A percentile compares a stretch with the other conserved stretches of the same genome.
phyloP scores from a whole-genome alignment of 140 eudicot species.

The Senecio squalidus region DNA sequence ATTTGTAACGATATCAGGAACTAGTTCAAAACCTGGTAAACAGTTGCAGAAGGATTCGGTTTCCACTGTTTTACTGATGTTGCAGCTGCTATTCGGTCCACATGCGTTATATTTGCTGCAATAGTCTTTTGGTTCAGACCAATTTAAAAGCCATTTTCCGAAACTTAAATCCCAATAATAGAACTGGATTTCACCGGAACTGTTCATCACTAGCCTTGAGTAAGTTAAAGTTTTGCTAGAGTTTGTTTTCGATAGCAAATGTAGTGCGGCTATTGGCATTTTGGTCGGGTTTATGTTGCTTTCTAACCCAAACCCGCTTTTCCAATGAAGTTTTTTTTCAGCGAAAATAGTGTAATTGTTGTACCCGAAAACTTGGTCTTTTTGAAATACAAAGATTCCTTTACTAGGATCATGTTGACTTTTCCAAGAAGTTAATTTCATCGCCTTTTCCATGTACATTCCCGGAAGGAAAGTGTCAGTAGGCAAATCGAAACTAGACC shows the following conservation, averaged over 20 bases:
- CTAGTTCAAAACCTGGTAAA: slow-evolving; percentile 39
- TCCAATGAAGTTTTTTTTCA: slow-evolving; percentile 33
- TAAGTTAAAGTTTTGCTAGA: background rate
- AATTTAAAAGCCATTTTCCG: slow-evolving; percentile 27
- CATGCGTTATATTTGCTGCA: slow-evolving; percentile 38
- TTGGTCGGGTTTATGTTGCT: slow-evolving; percentile 28
- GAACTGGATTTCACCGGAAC: slow-evolving; percentile 30
- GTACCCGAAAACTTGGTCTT: slow-evolving; percentile 31
- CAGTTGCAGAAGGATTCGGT: slow-evolving; percentile 27
- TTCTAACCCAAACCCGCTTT: slow-evolving; percentile 35
- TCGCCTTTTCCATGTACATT: slow-evolving; percentile 36
- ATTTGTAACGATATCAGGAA: slow-evolving; percentile 2
- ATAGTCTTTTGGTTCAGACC: slow-evolving; percentile 40
- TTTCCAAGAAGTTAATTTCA: slow-evolving; percentile 41
- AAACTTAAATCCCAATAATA: background rate
- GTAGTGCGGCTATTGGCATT: slow-evolving; percentile 24
- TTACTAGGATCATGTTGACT: slow-evolving; percentile 18
- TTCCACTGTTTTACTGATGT: background rate
- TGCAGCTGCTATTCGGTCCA: slow-evolving; percentile 41
- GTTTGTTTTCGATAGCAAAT: slow-evolving; percentile 25
- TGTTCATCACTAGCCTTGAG: slow-evolving; percentile 27
- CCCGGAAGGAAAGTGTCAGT: slow-evolving; percentile 65
- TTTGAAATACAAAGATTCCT: slow-evolving; percentile 25
- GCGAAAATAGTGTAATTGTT: slow-evolving; percentile 31
- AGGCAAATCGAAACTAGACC: slow-evolving; percentile 49